phyloP scores from a whole-genome alignment of 208 protist genomes.

The Angomonas deanei region DNA sequence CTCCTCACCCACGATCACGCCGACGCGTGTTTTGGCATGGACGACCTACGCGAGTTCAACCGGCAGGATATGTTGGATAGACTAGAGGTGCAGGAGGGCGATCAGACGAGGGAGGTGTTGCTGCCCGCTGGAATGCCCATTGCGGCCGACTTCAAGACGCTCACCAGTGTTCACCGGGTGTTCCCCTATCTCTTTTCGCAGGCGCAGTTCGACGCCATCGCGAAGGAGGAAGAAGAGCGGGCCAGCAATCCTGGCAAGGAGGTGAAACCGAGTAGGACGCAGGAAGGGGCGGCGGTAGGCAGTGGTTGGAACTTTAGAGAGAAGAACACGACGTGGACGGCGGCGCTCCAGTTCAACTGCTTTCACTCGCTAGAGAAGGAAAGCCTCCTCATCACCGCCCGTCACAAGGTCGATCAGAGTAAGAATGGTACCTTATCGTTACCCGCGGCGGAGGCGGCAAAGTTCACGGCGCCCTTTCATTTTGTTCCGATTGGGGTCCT shows the following conservation, averaged over 20 bases:
- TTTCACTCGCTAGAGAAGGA: not conserved
- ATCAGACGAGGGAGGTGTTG: not conserved
- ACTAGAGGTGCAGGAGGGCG: constrained; percentile 1
- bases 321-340: constrained; percentile 12
- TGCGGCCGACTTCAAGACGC: constrained; percentile 28
- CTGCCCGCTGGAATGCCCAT: constrained; percentile 25
- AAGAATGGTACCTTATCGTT: not conserved
- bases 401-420: not conserved
- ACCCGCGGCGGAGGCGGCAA: not conserved
- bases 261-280: not conserved
- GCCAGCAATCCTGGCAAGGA: not conserved
- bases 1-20: constrained; percentile 77
- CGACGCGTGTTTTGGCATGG: constrained; percentile 62
- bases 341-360: constrained; percentile 9
- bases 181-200: constrained; percentile 45
- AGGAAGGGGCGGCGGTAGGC: not conserved
- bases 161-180: constrained; percentile 19
- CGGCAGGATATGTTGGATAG: constrained; percentile 5
- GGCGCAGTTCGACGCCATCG: constrained; percentile 2
- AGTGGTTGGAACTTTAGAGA: constrained; percentile 9
- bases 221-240: not conserved
- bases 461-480: not conserved
- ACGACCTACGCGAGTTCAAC: constrained; percentile 71
- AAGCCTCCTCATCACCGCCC: not conserved
- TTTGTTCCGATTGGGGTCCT: constrained; percentile 43